Base-by-base conservation (phyloP, 192 early-diverging fungal genomes). In the Entomortierella chlamydospora region DNA sequence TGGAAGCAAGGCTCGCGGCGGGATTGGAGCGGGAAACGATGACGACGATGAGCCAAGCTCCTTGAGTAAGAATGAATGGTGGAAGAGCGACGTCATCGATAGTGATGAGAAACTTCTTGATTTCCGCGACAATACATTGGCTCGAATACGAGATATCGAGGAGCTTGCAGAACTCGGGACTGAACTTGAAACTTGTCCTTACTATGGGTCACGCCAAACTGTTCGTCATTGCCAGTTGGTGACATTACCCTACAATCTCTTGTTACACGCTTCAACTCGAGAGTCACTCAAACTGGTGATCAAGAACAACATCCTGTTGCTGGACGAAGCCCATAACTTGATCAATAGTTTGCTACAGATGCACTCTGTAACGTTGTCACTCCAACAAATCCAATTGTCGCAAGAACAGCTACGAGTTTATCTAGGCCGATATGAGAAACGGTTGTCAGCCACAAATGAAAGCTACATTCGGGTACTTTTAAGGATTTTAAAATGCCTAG, bases 171-270 rank as follows among this genome's bases (percentile, higher is more conserved):
- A 65, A 26, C 67, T 93, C 0, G 96, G 95, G 0, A 76, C 84
- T 25, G 60, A 82, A 25, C 64, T 87, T 2, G 51, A 78, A 8
- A 86, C 86, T 0, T 97, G 95, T 69, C 90, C 96, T 0, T 97
- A 98, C 69, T 97, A 97, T 68, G 97, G 94, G 18, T 78, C 91
- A 7, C 81, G 96, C 12, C 74, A 86, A 12, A 83, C 89, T 0
- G 84, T 86, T 31, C 68, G 78, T 37, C 80, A 83, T 26, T 81
- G 87, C 47, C 85, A 91, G 62, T 81, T 97, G 11, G 91, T 98
- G 0, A 91, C 92, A n/a, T 68, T 98, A 31, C 97, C 97, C 2
- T 98, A 98, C 79, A 93, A 94, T 57, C 86, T 94, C 54, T 71
- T 97, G 56, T 81, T 97, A n/a, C 91, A 92, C 47, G 85, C 87